phyloP scores from a whole-genome alignment of 2,329 filamentous ascomycete species.

The Herpotrichia juniperi region DNA sequence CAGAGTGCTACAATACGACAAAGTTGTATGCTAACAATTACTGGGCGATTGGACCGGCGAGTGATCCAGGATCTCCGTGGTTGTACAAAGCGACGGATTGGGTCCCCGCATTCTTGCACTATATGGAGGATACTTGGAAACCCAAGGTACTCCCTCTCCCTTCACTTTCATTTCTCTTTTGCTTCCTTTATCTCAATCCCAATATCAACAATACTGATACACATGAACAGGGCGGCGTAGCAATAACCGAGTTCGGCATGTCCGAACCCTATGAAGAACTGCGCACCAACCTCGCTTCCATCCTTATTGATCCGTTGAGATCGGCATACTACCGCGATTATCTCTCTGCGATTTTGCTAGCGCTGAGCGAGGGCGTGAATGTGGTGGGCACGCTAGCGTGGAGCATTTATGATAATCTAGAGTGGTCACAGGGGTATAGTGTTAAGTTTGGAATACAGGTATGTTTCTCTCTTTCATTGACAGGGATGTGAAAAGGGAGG shows the following conservation, averaged over 20 bases:
- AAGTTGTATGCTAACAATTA: constrained; percentile 37
- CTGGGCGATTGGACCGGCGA: constrained; percentile 40
- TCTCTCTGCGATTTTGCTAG: constrained; percentile 40
- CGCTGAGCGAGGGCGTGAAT: constrained; percentile 41
- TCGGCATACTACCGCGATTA: constrained; percentile 41
- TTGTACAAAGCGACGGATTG: constrained; percentile 45
- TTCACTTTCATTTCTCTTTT: too few species aligned
- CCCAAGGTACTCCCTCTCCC: constrained; percentile 13
- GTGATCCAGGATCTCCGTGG: constrained; percentile 41
- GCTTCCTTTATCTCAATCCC: too few species aligned
- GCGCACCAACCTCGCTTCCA: constrained; percentile 34
- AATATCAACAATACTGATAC: not conserved
- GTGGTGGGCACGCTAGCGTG: constrained; percentile 44
- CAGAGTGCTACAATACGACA: constrained; percentile 39
- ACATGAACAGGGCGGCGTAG: constrained; percentile 28
- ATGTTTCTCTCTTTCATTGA: not conserved
- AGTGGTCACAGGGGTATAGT: constrained; percentile 40
- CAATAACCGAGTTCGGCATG: constrained; percentile 47
- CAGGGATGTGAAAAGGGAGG: not conserved
- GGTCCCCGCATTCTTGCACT: constrained; percentile 40
- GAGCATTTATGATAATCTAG: constrained; percentile 47
- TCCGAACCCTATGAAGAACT: constrained; percentile 41
- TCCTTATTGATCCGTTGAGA: constrained; percentile 37
- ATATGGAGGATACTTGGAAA: constrained; percentile 41
- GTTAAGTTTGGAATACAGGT: constrained; percentile 44